Evolutionary conservation across 139 green algal species (phyloP), one percentile per base, ranked within the genome.

Genomic region (Zygnema cylindricum): DNA sequence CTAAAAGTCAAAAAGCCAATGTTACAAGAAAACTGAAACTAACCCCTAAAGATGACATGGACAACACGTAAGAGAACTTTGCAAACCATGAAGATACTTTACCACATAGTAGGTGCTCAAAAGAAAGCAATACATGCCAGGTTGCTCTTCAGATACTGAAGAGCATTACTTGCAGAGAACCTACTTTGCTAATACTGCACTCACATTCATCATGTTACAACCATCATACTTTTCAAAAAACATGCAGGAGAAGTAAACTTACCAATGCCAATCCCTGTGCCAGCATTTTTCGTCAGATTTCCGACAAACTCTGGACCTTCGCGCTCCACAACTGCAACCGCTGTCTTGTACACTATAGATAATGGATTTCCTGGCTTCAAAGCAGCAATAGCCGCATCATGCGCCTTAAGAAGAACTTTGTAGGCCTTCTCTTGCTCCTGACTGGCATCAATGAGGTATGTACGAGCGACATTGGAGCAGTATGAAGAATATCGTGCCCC

Each of bases 381-480:
- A 0, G 96, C 90, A 2, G 88, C 78, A 0, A 96, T 88, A 1
- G 92, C 96, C 0, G 96, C 96, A 38, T 94, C 93, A 43, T 98
- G 96, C 1, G 94, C 94, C 21, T 89, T 93, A 0, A 94, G 93
- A 55, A 96, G 85, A 1, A 93, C 83, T 35, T 88, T 49, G 35
- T 88, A 88, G 21, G 73, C 84, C 63, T 90, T 85, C 41, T 98
- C 93, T 84, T 97, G 94, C 69, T 93, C 69, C 88, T 95, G 94
- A 63, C 85, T 95, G 35, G 96, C 94, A 88, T 98, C 94, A 54
- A 99, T 95, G 78, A 99, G 88, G 92, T 95, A 96, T 2, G 96
- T 98, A 22, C 92, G 94, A 33, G 81, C 83, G 55, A 99, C 81
- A 82, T 98, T 99, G 81, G 97, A 94, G 91, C 97, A 99, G 94